These are phyloP conservation scores for Clonostachys sp. DNA, from an alignment of 2,329 filamentous ascomycete species.

Conservation along the genomic window DNA sequence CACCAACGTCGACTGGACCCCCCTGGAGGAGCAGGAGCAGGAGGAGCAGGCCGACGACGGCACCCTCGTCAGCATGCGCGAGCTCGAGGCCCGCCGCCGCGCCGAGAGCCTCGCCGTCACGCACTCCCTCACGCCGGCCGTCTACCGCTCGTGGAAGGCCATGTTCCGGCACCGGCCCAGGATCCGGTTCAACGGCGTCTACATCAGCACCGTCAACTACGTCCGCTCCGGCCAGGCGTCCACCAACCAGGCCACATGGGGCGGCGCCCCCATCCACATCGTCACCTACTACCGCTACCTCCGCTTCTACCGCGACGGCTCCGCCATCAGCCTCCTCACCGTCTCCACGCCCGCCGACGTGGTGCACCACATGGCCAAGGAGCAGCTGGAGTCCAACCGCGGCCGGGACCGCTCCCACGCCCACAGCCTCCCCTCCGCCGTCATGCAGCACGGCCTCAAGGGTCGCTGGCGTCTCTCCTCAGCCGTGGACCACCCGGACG, in stretches of 20 bases:
- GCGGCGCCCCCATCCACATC: conserved; percentile 74
- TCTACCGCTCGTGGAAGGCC: conserved; percentile 50
- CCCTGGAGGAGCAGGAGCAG: conserved; percentile 29
- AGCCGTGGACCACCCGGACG: conserved; percentile 19
- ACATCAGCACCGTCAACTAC: conserved; percentile 97
- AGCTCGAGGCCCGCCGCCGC: conserved; percentile 24
- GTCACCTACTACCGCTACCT: conserved; percentile 98
- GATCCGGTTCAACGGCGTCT: conserved; percentile 90
- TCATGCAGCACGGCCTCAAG: conserved; percentile 67
- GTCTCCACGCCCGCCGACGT: conserved; percentile 82
- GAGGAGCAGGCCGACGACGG: conserved; percentile 21
- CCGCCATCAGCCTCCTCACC: conserved; percentile 73
- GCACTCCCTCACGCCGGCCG: conserved; percentile 30
- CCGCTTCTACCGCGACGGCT: conserved; percentile 89
- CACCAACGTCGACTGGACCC: conserved; percentile 52
- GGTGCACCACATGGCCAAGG: conserved; percentile 75
- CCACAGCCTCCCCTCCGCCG: conserved; percentile 27
- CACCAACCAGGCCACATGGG: conserved; percentile 69
- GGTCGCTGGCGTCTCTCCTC: conserved; percentile 47
- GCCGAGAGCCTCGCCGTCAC: conserved; percentile 29
- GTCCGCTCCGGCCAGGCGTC: conserved; percentile 74
- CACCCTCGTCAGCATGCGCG: conserved; percentile 24
- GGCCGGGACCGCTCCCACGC: conserved; percentile 10
- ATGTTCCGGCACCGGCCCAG: conserved; percentile 83
- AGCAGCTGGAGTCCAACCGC: conserved; percentile 53